phyloP scores from a whole-genome alignment of 1,284 basidiomycete species.

The Ustilago trichophora region DNA sequence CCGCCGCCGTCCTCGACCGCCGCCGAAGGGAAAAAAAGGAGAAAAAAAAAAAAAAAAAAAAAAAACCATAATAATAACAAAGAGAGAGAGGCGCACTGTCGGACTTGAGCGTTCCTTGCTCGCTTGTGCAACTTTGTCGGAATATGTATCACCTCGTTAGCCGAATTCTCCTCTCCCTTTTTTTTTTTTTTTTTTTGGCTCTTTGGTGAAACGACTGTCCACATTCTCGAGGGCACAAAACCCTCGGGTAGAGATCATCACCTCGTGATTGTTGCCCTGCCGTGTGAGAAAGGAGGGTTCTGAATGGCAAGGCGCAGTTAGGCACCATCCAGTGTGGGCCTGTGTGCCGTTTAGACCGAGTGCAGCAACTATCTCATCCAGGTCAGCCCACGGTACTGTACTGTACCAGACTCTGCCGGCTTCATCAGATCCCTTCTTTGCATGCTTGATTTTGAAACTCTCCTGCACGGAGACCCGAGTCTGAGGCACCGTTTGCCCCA shows the following conservation, averaged over 20 bases:
- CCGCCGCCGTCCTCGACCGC: constrained; percentile 9
- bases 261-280: background rate
- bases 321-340: no score
- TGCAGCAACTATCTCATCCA: constrained; percentile 6
- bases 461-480: no score
- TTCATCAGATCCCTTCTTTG: no score
- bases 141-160: no score
- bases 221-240: no score
- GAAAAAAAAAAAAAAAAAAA: no score
- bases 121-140: constrained; percentile 8
- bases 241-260: no score
- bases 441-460: no score
- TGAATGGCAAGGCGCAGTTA: background rate
- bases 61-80: no score
- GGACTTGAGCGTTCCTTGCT: constrained; percentile 26
- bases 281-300: background rate
- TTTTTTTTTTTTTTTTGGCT: no score
- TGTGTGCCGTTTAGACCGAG: constrained; percentile 1
- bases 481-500: background rate
- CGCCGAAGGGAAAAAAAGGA: background rate
- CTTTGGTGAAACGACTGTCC: background rate
- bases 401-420: no score
- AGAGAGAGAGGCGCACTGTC: no score
- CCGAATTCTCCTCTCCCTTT: constrained; percentile 9
- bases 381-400: background rate